These are phyloP conservation scores for Claviceps sp. DNA, from an alignment of 2,329 filamentous ascomycete genomes.

Conservation along the genomic window DNA sequence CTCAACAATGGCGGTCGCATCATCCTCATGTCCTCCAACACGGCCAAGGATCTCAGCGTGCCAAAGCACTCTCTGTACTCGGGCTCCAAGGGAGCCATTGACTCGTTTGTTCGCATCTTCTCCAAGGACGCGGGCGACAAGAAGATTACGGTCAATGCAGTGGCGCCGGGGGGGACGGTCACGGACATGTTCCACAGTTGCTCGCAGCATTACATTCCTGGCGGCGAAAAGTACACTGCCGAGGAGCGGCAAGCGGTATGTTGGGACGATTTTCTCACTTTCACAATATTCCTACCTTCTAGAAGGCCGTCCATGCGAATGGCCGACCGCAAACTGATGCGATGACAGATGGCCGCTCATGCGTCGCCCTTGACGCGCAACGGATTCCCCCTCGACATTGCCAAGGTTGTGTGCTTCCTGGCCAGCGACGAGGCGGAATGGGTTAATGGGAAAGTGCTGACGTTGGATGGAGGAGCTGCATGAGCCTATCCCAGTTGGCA, in stretches of 20 bases:
- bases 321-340: background rate
- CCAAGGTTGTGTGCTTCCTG: conserved; percentile 19
- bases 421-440: conserved; percentile 33
- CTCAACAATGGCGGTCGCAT: conserved; percentile 55
- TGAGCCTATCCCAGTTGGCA: background rate
- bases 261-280: background rate
- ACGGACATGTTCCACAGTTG: conserved; percentile 43
- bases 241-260: conserved; percentile 40
- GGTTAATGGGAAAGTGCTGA: conserved; percentile 30
- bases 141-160: conserved; percentile 53
- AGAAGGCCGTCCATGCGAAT: background rate
- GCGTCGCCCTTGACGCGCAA: conserved; percentile 54
- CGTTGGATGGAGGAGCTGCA: conserved; percentile 14
- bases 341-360: conserved; percentile 30
- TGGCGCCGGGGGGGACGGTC: conserved; percentile 55
- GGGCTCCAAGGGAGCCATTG: conserved; percentile 62
- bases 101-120: conserved; percentile 64
- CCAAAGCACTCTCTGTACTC: conserved; percentile 63
- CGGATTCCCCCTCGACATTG: conserved; percentile 55
- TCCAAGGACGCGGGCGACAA: conserved; percentile 57
- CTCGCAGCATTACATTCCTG: conserved; percentile 39
- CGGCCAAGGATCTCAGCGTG: conserved; percentile 51
- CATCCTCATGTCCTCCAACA: conserved; percentile 63
- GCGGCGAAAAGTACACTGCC: conserved; percentile 39
- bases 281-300: no score